Base-by-base conservation (phyloP, 805 yeast species). In the Candida germanica region DNA sequence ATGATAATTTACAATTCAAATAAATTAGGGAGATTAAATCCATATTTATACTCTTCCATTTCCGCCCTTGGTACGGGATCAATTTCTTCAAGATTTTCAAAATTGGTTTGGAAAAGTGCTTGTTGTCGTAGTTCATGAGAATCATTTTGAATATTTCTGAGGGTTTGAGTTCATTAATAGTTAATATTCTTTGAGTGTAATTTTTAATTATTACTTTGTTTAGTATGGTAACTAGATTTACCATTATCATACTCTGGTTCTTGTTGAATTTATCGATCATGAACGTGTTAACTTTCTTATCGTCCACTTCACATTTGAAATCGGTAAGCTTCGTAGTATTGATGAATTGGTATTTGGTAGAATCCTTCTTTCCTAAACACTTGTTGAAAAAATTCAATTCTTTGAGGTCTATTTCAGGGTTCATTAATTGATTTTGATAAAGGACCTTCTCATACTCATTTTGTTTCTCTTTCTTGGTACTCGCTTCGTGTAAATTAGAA, bases 31-130 rank as follows among this genome's bases (percentile, higher is more conserved):
- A 87, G 4, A 91, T 85, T 30, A 93, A 67, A 46, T 89, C 96
- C 97, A 93, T 91, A 54, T 91, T 93, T 44, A 80, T 77, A 10
- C 88, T 76, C 48, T 88, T 80, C 98, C 98, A 91, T 58, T 89
- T 88, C 41, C 93, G 79, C 13, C 96, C 96, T 50, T 87, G 89
- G 60, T 83, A 87, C 0, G 97, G 96, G 1, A 88, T 80, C 33
- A 88, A 71, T 43, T 84, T 80, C 55, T 86, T 88, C 41, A 89
- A 66, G 1, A 85, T 73, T 50, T 80, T 80, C 49, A 89, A 64
- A 3, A 85, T 78, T 1, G 95, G 89, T 33, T 66, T 66, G 61
- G 84, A 80, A 16, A 87, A 57, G 7, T 72, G 71, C 16, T 64
- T 53, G 50, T 85, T 87, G 21, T 59, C 59, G 53, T 79, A 81